phyloP scores from a whole-genome alignment of 2,329 filamentous ascomycete genomes.

The Helminthosporium solani region DNA sequence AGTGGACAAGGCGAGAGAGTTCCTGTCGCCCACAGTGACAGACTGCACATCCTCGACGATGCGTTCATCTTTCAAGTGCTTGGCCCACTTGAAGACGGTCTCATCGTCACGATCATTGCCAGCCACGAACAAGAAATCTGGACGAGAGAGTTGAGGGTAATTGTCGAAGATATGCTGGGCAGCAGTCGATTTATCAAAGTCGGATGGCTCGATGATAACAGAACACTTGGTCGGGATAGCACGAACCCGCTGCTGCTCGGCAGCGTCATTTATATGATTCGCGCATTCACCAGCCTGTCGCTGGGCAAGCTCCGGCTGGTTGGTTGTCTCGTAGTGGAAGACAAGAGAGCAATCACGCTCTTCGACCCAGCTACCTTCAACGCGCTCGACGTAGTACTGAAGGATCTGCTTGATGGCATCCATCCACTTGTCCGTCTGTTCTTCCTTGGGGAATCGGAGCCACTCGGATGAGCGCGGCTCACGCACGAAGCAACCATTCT shows the following conservation, averaged over 20 bases:
- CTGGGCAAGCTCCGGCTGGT: constrained; percentile 63
- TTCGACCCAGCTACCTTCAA: constrained; percentile 83
- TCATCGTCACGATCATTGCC: constrained; percentile 94
- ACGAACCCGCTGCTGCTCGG: constrained; percentile 77
- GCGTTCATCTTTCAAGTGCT: constrained; percentile 62
- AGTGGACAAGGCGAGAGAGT: constrained; percentile 83
- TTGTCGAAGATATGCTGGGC: constrained; percentile 69
- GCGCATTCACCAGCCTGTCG: constrained; percentile 87
- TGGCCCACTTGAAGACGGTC: constrained; percentile 92
- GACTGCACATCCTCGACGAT: constrained; percentile 66
- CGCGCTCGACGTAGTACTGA: constrained; percentile 85
- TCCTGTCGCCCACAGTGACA: constrained; percentile 81
- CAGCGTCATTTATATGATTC: constrained; percentile 93
- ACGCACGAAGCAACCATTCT: constrained; percentile 90
- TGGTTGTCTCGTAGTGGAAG: constrained; percentile 84
- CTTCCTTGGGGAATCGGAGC: constrained; percentile 73
- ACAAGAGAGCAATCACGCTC: constrained; percentile 88
- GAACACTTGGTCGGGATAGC: constrained; percentile 78
- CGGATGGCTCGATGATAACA: constrained; percentile 79
- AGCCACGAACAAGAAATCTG: constrained; percentile 86
- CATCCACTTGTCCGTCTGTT: constrained; percentile 76
- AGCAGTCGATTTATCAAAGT: constrained; percentile 86
- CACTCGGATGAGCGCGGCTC: constrained; percentile 64
- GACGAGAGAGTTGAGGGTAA: constrained; percentile 23
- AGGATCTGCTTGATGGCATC: constrained; percentile 78